Conservation (phyloP, 1,284 basidiomycete genomes). For the Sanghuangporus sanghuang region DNA sequence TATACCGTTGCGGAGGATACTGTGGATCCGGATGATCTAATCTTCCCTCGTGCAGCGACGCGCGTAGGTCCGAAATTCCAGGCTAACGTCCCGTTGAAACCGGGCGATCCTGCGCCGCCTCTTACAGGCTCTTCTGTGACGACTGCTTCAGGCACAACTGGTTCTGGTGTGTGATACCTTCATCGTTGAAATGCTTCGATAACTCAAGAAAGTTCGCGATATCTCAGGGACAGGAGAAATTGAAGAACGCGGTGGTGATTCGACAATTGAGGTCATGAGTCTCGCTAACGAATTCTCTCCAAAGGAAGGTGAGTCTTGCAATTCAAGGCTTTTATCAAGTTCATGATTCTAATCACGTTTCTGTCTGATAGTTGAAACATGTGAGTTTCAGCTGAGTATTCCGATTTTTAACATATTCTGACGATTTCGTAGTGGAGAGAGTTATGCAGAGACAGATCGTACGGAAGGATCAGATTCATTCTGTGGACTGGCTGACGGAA, state of each 20-base stretch:
- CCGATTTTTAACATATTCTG: neutral
- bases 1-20: constrained; percentile 91
- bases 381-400: constrained; percentile 20
- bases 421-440: constrained; percentile 17
- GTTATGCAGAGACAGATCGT: constrained; percentile 44
- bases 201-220: neutral
- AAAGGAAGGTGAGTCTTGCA: constrained; percentile 48
- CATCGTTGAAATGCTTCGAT: neutral
- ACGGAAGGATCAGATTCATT: constrained; percentile 43
- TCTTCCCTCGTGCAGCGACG: constrained; percentile 88
- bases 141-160: neutral
- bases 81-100: constrained; percentile 53
- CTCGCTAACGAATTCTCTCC: constrained; percentile 56
- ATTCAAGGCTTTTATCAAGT: constrained; percentile 20
- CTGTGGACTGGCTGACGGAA: constrained; percentile 77
- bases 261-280: constrained; percentile 68
- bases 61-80: constrained; percentile 87
- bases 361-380: constrained; percentile 49
- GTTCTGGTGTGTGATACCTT: neutral
- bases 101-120: constrained; percentile 27
- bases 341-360: constrained; percentile 8
- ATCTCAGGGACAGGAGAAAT: constrained; percentile 24
- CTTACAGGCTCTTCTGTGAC: neutral
- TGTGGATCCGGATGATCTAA: constrained; percentile 91
- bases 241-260: constrained; percentile 65